A percentile compares a stretch with the other conserved stretches of the same genome.
Conservation (phyloP, 768 basidiomycete genomes). For the Suillus sp. region DNA sequence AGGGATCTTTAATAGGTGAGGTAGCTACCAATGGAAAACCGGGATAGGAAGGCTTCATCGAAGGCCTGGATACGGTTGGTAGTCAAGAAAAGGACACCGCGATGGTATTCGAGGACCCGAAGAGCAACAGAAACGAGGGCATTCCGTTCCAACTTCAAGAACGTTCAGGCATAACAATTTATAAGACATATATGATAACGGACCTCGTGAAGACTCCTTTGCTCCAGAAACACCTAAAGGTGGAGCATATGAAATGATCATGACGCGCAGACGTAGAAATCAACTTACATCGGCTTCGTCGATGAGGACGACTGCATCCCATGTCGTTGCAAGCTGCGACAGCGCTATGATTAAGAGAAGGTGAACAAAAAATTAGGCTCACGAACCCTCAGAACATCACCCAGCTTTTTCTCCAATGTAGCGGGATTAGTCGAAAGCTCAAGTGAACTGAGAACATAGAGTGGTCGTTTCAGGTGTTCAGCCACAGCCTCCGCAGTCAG, state of each 20-base stretch:
- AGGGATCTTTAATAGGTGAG: not conserved
- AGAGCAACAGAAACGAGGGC: constrained; percentile 75
- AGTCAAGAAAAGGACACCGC: constrained; percentile 61
- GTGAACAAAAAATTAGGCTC: not conserved
- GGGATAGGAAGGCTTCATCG: constrained; percentile 70
- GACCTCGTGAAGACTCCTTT: constrained; percentile 59
- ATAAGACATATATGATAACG: not conserved
- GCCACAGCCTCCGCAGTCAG: constrained; percentile 62
- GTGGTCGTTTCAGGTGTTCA: constrained; percentile 53
- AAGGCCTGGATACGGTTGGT: constrained; percentile 42
- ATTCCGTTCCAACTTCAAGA: constrained; percentile 51
- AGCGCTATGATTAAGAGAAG: constrained; percentile 35
- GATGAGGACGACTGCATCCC: constrained; percentile 61
- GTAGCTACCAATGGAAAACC: constrained; percentile 54
- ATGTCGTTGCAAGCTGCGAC: constrained; percentile 57
- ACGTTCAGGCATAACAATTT: not conserved
- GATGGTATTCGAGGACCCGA: constrained; percentile 61
- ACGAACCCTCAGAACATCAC: constrained; percentile 22
- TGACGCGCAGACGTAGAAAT: not conserved
- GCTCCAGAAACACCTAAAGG: constrained; percentile 71
- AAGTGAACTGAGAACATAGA: constrained; percentile 57
- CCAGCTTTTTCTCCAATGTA: constrained; percentile 44
- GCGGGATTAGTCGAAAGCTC: constrained; percentile 53
- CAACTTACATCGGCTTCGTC: constrained; percentile 42
- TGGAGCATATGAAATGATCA: not conserved